Conservation (phyloP, 1,284 basidiomycete species). For the Omphalotus olearius region DNA sequence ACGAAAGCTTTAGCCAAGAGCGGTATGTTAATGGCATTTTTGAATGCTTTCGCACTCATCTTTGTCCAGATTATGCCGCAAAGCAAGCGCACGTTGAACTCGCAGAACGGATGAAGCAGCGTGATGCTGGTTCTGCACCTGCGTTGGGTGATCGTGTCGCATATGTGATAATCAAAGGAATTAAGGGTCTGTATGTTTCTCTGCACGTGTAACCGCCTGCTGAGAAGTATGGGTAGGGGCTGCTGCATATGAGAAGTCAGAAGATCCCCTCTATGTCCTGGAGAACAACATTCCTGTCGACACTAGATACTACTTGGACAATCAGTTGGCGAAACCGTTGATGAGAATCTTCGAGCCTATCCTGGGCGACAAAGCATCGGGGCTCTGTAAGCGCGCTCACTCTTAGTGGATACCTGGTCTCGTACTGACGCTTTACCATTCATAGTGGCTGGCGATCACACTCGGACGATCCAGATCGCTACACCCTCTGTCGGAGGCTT, state of each 20-base stretch:
- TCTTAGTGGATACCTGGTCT: not conserved
- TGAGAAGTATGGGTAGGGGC: constrained; percentile 52
- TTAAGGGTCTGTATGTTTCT: constrained; percentile 62
- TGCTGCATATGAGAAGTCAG: constrained; percentile 96
- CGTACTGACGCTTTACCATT: constrained; percentile 8
- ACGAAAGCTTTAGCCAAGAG: constrained; percentile 92
- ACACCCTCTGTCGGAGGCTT: constrained; percentile 92
- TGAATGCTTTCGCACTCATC: constrained; percentile 1
- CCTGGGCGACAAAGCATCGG: constrained; percentile 83
- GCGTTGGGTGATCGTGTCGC: constrained; percentile 93
- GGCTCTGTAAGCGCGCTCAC: constrained; percentile 61
- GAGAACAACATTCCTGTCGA: constrained; percentile 97
- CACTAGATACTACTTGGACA: constrained; percentile 95
- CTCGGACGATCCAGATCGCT: constrained; percentile 88
- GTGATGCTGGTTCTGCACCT: constrained; percentile 94
- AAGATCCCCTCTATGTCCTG: constrained; percentile 92
- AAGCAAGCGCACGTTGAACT: constrained; percentile 96
- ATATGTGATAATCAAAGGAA: constrained; percentile 95
- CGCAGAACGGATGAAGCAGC: constrained; percentile 90
- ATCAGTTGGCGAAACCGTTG: constrained; percentile 92
- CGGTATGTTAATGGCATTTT: constrained; percentile 39
- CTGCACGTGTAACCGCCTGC: not conserved
- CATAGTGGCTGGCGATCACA: constrained; percentile 92
- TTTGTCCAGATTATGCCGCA: constrained; percentile 67
- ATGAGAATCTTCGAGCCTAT: constrained; percentile 98